A percentile compares a stretch with the other conserved stretches of the same genome.
Evolutionary conservation across 2,329 filamentous ascomycete genomes (phyloP).

Genomic region (Blastomyces parvus): DNA sequence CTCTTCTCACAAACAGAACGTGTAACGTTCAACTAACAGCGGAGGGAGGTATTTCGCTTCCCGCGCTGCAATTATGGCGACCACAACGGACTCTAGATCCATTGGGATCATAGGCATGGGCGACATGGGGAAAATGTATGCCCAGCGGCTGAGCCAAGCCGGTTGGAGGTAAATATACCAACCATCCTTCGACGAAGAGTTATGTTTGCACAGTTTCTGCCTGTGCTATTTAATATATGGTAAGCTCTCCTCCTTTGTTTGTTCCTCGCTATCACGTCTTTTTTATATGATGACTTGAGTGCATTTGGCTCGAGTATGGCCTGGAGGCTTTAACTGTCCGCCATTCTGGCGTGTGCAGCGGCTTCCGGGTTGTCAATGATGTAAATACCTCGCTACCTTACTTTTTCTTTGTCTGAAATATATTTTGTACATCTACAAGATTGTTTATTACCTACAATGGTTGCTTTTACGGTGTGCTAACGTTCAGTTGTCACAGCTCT

Average conservation of each 20-base stretch:
- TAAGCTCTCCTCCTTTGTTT: constrained; percentile 22
- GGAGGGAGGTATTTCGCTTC: neutral
- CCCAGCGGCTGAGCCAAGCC: constrained; percentile 73
- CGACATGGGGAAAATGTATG: constrained; percentile 99
- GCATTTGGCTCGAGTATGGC: constrained; percentile 99
- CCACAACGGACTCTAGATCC: constrained; percentile 50
- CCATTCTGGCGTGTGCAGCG: constrained; percentile 63
- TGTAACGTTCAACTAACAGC: neutral
- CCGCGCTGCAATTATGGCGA: constrained; percentile 5
- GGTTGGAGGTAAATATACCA: constrained; percentile 75
- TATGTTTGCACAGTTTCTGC: constrained; percentile 5
- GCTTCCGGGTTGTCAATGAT: constrained; percentile 76
- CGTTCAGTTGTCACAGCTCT: constrained; percentile 17
- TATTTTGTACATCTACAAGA: constrained; percentile 12
- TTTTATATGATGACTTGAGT: constrained; percentile 95
- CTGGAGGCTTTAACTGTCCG: constrained; percentile 47
- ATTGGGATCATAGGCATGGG: constrained; percentile 98
- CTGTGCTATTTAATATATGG: constrained; percentile 12
- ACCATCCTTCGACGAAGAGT: constrained; percentile 14
- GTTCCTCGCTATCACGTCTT: constrained; percentile 18
- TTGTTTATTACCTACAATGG: neutral
- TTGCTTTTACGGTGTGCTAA: constrained; percentile 16
- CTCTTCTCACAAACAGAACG: neutral
- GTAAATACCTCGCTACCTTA: constrained; percentile 99
- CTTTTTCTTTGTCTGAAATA: constrained; percentile 73